Evolutionary conservation across 164 flowering plant genomes (phyloP).

Genomic region (Annona cherimola): DNA sequence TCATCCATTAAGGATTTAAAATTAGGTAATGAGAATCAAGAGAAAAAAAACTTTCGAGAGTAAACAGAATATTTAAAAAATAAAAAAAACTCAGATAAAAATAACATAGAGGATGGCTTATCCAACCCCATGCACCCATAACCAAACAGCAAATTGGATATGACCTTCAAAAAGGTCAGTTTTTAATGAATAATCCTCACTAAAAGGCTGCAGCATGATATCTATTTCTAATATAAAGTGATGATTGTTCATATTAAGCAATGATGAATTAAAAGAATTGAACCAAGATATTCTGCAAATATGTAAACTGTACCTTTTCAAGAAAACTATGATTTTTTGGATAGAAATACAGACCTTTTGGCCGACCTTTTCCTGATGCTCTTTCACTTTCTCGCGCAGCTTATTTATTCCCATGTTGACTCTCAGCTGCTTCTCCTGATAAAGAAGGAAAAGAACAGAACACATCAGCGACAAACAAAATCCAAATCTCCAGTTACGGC

Average conservation of each 20-base stretch:
- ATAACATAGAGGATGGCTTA: too few relatives aligned
- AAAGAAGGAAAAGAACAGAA: background rate
- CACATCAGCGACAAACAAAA: background rate
- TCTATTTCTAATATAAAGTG: background rate
- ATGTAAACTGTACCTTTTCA: background rate
- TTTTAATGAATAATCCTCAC: too few relatives aligned
- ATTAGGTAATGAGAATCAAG: too few relatives aligned
- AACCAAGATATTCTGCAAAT: background rate
- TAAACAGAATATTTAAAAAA: too few relatives aligned
- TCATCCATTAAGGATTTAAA: too few relatives aligned
- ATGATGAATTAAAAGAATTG: background rate
- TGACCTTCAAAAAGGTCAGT: too few relatives aligned
- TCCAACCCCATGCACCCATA: too few relatives aligned
- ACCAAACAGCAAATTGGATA: too few relatives aligned
- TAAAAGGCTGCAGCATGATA: too few relatives aligned
- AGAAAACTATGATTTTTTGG: background rate
- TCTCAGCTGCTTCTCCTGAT: conserved; percentile 84
- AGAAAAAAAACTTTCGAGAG: too few relatives aligned
- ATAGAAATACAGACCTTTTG: conserved; percentile 19
- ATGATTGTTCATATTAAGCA: background rate
- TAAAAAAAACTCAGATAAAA: too few relatives aligned
- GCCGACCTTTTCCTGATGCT: conserved; percentile 86
- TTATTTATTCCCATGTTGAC: conserved; percentile 85
- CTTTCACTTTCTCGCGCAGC: conserved; percentile 86
- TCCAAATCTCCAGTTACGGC: too few relatives aligned